Evolutionary conservation across 2,329 filamentous ascomycete genomes (phyloP), one percentile per base, ranked within the genome.

Genomic region (Penicillium brevicompactum): DNA sequence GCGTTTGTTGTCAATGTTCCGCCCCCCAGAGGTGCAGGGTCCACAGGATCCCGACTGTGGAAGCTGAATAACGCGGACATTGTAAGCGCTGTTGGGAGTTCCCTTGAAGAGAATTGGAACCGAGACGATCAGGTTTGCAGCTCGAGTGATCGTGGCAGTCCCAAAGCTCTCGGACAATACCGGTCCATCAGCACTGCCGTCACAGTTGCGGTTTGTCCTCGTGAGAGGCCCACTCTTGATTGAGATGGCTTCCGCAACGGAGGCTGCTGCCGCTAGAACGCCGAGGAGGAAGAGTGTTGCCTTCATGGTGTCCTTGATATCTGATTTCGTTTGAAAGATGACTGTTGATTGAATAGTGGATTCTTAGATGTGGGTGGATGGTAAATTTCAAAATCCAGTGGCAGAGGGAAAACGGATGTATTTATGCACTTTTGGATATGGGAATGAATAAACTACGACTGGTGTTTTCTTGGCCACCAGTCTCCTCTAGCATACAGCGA

Each of bases 11-110:
- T 49, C 46, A 49, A 49, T 30, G 46, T 49, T 42, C 40, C 40
- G 9, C 40, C 40, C 5, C 5, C 40, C 40, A 42, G n/a, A 21
- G 16, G 5, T 22, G 8, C 40, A 42, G 7, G 6, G 4, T 13
- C 14, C 14, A 13, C 46, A 49, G 31, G 22, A 30, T 30, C 2
- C 24, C 3, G 16, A 21, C 34, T 42, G 22, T 37, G 22, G 22
- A 11, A 41, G 14, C 37, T 49, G 46, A 30, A 49, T 49, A 5
- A 49, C 9, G 24, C 46, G 46, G n/a, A 49, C 46, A 49, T 37
- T 49, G 14, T 41, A 49, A 30, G 46, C 34, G 16, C 16, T 42
- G 46, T 49, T 49, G 4, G 46, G 46, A 11, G 34, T 42, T 49
- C 46, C 46, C 13, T 32, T 21, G 5, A 49, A 16, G 3, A 49